Conservation (phyloP, 371 early-diverging fungal genomes). For the Mortierella sp. region DNA sequence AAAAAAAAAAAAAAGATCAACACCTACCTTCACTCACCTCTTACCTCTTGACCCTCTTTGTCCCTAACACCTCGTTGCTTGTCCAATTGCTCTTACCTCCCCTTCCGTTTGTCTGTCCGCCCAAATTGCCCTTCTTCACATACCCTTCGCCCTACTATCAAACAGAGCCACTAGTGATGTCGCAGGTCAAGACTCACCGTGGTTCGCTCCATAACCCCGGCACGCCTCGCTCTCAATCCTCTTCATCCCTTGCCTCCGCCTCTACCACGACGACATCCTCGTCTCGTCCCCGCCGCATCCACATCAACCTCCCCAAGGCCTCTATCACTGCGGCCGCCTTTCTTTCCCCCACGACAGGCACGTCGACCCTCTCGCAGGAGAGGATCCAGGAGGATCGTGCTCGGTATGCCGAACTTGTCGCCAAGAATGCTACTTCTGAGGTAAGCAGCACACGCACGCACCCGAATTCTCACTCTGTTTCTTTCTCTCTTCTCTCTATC, state of each 20-base stretch:
- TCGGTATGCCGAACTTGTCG: constrained; percentile 36
- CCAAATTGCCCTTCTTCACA: background rate
- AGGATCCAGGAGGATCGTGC: constrained; percentile 26
- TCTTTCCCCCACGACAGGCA: constrained; percentile 14
- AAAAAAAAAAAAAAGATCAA: background rate
- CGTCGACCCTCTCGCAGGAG: constrained; percentile 10
- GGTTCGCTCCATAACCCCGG: constrained; percentile 27
- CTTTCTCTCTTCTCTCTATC: background rate
- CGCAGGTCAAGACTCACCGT: constrained; percentile 36
- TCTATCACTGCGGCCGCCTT: constrained; percentile 33
- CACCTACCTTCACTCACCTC: background rate
- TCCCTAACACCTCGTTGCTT: background rate
- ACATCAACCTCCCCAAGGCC: constrained; percentile 43
- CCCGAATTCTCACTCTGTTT: background rate
- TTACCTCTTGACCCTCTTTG: background rate
- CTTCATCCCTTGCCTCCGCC: constrained; percentile 34
- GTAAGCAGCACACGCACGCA: constrained; percentile 11
- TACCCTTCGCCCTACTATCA: background rate
- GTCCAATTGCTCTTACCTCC: background rate
- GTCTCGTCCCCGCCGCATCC: constrained; percentile 42
- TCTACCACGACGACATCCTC: constrained; percentile 12
- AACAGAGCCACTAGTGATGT: constrained; percentile 13
- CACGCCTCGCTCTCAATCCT: constrained; percentile 31
- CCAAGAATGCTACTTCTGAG: constrained; percentile 46
- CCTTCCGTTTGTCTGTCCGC: background rate